Percentiles rank a stretch among this genome's conserved stretches.
phyloP scores from a whole-genome alignment of 2,329 filamentous ascomycete species.

The Nemania diffusa region DNA sequence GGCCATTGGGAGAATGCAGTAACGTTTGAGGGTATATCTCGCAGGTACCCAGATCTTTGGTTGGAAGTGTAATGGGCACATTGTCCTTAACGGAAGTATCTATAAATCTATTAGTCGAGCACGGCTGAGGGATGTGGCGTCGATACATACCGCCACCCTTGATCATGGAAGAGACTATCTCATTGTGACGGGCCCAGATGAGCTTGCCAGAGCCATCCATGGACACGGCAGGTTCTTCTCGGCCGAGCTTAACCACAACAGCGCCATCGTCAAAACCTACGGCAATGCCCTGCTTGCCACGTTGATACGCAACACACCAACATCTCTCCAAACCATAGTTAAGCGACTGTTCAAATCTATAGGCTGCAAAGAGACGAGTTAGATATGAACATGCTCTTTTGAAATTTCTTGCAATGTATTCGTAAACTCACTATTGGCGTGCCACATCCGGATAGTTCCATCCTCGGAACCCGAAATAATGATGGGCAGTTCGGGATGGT shows the following conservation, averaged over 20 bases:
- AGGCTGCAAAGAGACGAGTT: conserved; percentile 57
- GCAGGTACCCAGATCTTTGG: conserved; percentile 94
- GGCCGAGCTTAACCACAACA: conserved; percentile 96
- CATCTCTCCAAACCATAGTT: conserved; percentile 96
- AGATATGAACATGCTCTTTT: background rate
- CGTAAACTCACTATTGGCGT: conserved; percentile 75
- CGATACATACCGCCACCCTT: conserved; percentile 75
- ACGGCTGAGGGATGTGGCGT: background rate
- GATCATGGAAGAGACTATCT: conserved; percentile 94
- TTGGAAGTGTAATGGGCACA: conserved; percentile 83
- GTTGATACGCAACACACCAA: conserved; percentile 97
- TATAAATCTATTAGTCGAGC: conserved; percentile 49
- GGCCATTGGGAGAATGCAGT: conserved; percentile 93
- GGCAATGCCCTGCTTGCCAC: conserved; percentile 91
- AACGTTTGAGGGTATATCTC: conserved; percentile 97
- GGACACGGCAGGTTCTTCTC: conserved; percentile 95
- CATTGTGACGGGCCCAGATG: conserved; percentile 94
- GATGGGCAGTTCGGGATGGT: conserved; percentile 94
- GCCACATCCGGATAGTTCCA: conserved; percentile 97
- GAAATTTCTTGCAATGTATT: background rate
- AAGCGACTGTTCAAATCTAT: conserved; percentile 92
- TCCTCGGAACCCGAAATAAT: conserved; percentile 99
- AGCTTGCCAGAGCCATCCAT: conserved; percentile 98
- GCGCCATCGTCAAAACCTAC: conserved; percentile 98
- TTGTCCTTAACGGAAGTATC: conserved; percentile 89